A percentile compares a stretch with the other conserved stretches of the same genome.
Evolutionary conservation across 371 early-diverging fungal species (phyloP).

Genomic region (Mortierella sp.): DNA sequence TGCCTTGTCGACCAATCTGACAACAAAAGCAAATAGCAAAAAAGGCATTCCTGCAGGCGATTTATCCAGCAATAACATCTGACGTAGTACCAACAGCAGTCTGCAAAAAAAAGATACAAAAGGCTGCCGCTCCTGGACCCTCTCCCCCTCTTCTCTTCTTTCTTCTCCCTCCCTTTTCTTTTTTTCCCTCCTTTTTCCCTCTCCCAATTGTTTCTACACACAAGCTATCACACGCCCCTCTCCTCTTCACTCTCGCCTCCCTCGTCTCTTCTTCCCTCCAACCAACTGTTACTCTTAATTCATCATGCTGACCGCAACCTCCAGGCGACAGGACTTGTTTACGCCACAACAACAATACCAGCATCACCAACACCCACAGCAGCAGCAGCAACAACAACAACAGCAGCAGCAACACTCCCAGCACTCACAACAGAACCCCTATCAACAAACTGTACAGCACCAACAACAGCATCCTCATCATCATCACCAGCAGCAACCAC

Average conservation of each 20-base stretch:
- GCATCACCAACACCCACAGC: conserved; percentile 16
- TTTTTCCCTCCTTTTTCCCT: neutral
- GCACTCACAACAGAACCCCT: conserved; percentile 11
- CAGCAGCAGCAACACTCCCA: conserved; percentile 29
- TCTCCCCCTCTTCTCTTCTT: neutral
- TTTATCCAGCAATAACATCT: neutral
- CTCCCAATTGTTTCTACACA: conserved; percentile 15
- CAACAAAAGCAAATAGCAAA: neutral
- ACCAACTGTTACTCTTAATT: neutral
- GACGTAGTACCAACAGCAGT: conserved; percentile 20
- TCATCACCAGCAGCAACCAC: conserved; percentile 27
- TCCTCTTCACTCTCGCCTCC: neutral
- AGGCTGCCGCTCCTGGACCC: neutral
- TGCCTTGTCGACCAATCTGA: neutral
- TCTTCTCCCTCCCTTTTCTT: neutral
- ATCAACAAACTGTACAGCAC: conserved; percentile 17
- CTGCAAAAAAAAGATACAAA: neutral
- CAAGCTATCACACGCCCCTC: neutral
- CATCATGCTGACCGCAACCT: conserved; percentile 53
- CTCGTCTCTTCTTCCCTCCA: neutral
- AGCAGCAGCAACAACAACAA: conserved; percentile 38
- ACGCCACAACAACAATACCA: conserved; percentile 28
- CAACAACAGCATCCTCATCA: conserved; percentile 26
- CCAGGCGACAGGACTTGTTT: conserved; percentile 48
- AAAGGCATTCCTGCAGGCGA: neutral